Percentiles rank a stretch among this genome's conserved stretches.
Conservation (phyloP, 1,284 basidiomycete genomes). For the Hemileia vastatrix region DNA sequence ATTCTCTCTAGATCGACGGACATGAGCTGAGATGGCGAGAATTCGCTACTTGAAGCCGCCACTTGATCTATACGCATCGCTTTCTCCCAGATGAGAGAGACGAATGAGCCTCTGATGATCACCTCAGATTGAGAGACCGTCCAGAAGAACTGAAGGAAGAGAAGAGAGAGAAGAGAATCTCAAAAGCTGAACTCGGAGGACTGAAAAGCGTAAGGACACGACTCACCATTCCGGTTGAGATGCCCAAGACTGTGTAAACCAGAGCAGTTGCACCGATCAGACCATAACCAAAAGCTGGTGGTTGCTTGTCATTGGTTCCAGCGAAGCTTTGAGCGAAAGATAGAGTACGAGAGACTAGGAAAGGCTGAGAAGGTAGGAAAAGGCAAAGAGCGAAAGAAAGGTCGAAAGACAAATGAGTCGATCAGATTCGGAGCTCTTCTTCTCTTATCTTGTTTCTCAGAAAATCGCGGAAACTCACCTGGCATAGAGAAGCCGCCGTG, state of each 20-base stretch:
- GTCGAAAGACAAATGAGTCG: too few relatives aligned
- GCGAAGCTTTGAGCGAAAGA: constrained; percentile 31
- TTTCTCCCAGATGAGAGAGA: too few relatives aligned
- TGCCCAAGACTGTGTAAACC: constrained; percentile 27
- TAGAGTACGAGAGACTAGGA: constrained; percentile 31
- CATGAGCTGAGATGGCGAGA: constrained; percentile 33
- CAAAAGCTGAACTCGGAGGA: background rate
- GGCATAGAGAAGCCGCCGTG: too few relatives aligned
- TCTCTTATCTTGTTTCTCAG: too few relatives aligned
- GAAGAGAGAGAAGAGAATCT: background rate
- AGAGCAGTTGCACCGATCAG: constrained; percentile 34
- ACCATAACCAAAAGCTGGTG: constrained; percentile 30
- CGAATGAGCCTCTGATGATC: too few relatives aligned
- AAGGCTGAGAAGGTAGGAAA: constrained; percentile 29
- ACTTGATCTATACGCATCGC: constrained; percentile 30
- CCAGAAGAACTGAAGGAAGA: too few relatives aligned
- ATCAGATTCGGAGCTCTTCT: too few relatives aligned
- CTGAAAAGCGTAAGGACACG: background rate
- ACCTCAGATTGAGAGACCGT: too few relatives aligned
- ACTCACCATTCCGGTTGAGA: constrained; percentile 23
- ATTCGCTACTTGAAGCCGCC: constrained; percentile 28
- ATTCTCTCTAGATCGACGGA: constrained; percentile 36
- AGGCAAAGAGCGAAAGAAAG: too few relatives aligned
- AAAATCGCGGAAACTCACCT: too few relatives aligned
- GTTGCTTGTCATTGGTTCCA: constrained; percentile 14